These are phyloP conservation scores for Rhizophagus clarus DNA, from an alignment of 192 early-diverging fungal species.

Conservation along the genomic window DNA sequence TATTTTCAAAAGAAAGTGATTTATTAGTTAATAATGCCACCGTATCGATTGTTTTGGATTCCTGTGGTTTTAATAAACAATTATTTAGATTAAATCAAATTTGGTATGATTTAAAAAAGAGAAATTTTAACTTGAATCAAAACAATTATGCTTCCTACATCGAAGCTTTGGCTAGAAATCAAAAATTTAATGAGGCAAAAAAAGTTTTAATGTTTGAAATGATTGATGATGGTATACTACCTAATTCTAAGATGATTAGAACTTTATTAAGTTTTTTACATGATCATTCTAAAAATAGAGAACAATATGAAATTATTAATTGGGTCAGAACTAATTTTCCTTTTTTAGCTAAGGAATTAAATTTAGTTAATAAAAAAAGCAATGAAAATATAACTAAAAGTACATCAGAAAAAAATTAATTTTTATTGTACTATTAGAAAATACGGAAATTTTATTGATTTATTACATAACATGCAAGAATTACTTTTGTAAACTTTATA, in stretches of 20 bases:
- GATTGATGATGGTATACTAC: not conserved
- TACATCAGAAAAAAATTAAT: no score
- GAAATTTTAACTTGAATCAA: conserved; percentile 34
- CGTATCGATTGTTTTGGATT: conserved; percentile 45
- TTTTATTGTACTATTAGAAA: no score
- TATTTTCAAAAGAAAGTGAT: not conserved
- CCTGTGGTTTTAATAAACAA: conserved; percentile 38
- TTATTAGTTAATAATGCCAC: conserved; percentile 35
- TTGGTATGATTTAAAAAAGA: conserved; percentile 38
- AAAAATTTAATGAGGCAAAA: conserved; percentile 25
- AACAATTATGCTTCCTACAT: conserved; percentile 49
- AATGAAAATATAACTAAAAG: no score
- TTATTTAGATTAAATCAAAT: conserved; percentile 29
- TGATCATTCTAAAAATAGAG: not conserved
- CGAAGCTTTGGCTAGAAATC: conserved; percentile 42
- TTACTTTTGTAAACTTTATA: no score
- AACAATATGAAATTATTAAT: conserved; percentile 24
- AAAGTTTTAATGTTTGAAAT: conserved; percentile 18
- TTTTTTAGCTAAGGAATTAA: conserved; percentile 27
- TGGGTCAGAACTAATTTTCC: conserved; percentile 27
- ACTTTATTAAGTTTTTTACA: conserved; percentile 26
- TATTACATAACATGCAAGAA: no score
- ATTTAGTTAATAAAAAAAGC: conserved; percentile 27
- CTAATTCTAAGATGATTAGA: not conserved
- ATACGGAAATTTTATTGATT: no score